Conservation (phyloP, 805 yeast species). For the Jamesozyma piceae region DNA sequence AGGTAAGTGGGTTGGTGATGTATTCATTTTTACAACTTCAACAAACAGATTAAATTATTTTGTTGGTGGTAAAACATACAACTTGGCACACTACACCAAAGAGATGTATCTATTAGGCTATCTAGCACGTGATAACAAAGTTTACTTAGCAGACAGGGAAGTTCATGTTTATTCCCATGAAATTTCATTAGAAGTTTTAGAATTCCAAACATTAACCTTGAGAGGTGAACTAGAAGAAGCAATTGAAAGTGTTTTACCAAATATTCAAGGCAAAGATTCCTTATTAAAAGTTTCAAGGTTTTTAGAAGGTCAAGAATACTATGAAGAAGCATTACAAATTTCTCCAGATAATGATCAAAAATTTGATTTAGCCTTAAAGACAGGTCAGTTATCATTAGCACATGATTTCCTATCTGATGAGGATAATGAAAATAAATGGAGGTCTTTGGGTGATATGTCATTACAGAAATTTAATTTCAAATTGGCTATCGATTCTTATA, state of each 20-base stretch:
- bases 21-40: conserved; percentile 80
- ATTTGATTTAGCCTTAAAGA: conserved; percentile 78
- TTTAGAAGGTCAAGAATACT: conserved; percentile 84
- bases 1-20: conserved; percentile 97
- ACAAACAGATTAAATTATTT: conserved; percentile 85
- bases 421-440: conserved; percentile 69
- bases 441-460: conserved; percentile 80
- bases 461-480: conserved; percentile 68
- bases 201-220: conserved; percentile 89
- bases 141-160: conserved; percentile 87
- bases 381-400: conserved; percentile 66
- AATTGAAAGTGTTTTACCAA: conserved; percentile 47
- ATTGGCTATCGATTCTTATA: conserved; percentile 71
- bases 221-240: conserved; percentile 91
- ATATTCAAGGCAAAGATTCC: conserved; percentile 51
- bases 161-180: conserved; percentile 72
- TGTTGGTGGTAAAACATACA: conserved; percentile 89
- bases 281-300: conserved; percentile 78
- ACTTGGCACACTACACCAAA: conserved; percentile 86
- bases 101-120: conserved; percentile 82
- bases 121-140: conserved; percentile 78
- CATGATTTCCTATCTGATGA: conserved; percentile 50
- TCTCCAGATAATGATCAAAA: conserved; percentile 85
- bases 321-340: conserved; percentile 71
- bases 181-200: conserved; percentile 77